Evolutionary conservation across 306 rosid genomes (phyloP).

Genomic region (Corylus americana): DNA sequence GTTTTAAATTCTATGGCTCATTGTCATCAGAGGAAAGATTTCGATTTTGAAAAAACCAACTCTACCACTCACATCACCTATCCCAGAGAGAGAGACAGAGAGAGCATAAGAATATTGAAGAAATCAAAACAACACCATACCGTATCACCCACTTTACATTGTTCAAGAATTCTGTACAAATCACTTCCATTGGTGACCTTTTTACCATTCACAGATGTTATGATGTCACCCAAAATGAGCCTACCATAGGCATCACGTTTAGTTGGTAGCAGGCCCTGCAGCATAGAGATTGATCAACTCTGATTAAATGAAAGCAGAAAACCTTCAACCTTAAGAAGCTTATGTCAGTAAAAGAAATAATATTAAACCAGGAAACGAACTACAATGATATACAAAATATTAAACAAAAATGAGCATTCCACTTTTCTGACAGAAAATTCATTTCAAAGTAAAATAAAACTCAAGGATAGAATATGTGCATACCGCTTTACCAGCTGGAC

Average conservation of each 20-base stretch:
- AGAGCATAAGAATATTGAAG: not conserved
- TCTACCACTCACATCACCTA: not conserved
- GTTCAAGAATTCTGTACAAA: conserved; percentile 95
- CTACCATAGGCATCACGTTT: conserved; percentile 94
- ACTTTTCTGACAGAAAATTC: not conserved
- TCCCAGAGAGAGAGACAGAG: not conserved
- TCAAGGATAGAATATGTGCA: not conserved
- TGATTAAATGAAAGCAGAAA: not conserved
- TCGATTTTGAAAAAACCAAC: not conserved
- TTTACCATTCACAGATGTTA: conserved; percentile 83
- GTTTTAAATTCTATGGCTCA: not conserved
- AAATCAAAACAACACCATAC: conserved; percentile 34
- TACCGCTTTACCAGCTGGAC: conserved; percentile 99
- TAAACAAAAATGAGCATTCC: not conserved
- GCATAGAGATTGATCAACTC: conserved; percentile 24
- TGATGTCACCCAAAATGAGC: conserved; percentile 91
- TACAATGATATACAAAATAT: not conserved
- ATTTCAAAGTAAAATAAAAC: conserved; percentile 1
- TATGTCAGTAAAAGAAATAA: conserved; percentile 4
- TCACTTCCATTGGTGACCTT: conserved; percentile 91
- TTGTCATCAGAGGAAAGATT: not conserved
- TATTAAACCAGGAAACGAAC: conserved; percentile 14
- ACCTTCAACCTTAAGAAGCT: conserved; percentile 7
- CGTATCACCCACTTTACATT: conserved; percentile 94
- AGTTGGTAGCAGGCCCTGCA: conserved; percentile 83